Percentiles rank a stretch among this genome's conserved stretches.
phyloP scores from a whole-genome alignment of 2,329 filamentous ascomycete species.

The Chaetomium globosum region DNA sequence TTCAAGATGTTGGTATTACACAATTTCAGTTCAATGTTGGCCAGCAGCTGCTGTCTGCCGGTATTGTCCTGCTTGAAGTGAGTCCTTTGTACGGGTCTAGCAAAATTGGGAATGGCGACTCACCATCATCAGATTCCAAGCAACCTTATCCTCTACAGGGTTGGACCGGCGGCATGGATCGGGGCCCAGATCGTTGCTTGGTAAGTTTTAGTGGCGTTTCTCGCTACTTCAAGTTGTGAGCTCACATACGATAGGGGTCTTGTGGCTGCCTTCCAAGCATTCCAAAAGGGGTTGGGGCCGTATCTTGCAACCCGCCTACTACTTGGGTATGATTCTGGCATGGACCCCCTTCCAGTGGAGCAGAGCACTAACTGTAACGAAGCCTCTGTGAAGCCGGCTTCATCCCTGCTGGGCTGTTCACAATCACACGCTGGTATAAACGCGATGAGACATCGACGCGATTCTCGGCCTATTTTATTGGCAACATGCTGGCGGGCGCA shows the following conservation, averaged over 20 bases:
- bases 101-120: neutral
- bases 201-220: conserved; percentile 16
- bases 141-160: conserved; percentile 38
- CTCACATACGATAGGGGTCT: conserved; percentile 36
- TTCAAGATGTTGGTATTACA: conserved; percentile 51
- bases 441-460: conserved; percentile 50
- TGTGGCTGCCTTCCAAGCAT: conserved; percentile 47
- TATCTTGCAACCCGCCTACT: conserved; percentile 46
- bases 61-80: conserved; percentile 51
- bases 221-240: neutral
- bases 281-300: conserved; percentile 43
- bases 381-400: conserved; percentile 47
- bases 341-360: neutral
- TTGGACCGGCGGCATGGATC: conserved; percentile 45
- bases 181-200: conserved; percentile 44
- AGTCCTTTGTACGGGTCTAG: neutral
- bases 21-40: conserved; percentile 57
- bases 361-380: neutral
- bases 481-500: conserved; percentile 48
- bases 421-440: conserved; percentile 53
- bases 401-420: conserved; percentile 52
- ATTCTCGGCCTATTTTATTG: conserved; percentile 51
- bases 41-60: conserved; percentile 53
- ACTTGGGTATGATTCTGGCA: conserved; percentile 39
- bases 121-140: conserved; percentile 33